Evolutionary conservation across 2,329 filamentous ascomycete species (phyloP).

Genomic region (Dactylellina sp.): DNA sequence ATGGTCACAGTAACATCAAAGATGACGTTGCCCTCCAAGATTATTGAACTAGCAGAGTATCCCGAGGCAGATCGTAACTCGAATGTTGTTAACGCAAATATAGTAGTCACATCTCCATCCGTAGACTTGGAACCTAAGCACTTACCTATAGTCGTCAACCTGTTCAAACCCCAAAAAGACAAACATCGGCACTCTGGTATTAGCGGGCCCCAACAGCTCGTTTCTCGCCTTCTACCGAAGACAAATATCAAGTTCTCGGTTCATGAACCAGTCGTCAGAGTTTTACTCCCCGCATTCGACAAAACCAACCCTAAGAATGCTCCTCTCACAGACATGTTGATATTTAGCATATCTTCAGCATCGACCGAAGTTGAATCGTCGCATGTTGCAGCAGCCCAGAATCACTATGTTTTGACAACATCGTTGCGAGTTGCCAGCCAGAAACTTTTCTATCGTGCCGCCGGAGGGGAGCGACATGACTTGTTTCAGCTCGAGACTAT

Average conservation of each 20-base stretch:
- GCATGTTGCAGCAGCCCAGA: slow-evolving; percentile 84
- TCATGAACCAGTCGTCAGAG: slow-evolving; percentile 92
- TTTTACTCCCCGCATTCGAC: slow-evolving; percentile 83
- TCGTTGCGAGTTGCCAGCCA: slow-evolving; percentile 86
- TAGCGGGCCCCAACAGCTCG: slow-evolving; percentile 71
- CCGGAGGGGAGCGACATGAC: slow-evolving; percentile 83
- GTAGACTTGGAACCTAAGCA: slow-evolving; percentile 93
- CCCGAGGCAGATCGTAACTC: slow-evolving; percentile 85
- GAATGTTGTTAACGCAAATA: slow-evolving; percentile 95
- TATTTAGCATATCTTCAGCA: slow-evolving; percentile 92
- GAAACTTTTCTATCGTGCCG: slow-evolving; percentile 93
- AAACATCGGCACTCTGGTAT: slow-evolving; percentile 63
- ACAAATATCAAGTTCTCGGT: slow-evolving; percentile 94
- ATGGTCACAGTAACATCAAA: slow-evolving; percentile 97
- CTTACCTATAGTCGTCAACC: slow-evolving; percentile 82
- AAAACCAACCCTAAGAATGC: slow-evolving; percentile 68
- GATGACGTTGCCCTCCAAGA: slow-evolving; percentile 94
- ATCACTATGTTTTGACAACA: slow-evolving; percentile 87
- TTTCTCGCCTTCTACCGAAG: slow-evolving; percentile 92
- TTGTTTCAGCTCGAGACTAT: slow-evolving; percentile 87
- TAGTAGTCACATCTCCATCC: slow-evolving; percentile 94
- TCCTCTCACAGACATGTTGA: slow-evolving; percentile 93
- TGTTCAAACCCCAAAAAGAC: slow-evolving; percentile 70
- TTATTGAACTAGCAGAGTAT: slow-evolving; percentile 80
- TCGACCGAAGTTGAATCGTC: slow-evolving; percentile 94